These are phyloP conservation scores for Suillus plorans DNA, from an alignment of 768 basidiomycete species.

Conservation along the genomic window DNA sequence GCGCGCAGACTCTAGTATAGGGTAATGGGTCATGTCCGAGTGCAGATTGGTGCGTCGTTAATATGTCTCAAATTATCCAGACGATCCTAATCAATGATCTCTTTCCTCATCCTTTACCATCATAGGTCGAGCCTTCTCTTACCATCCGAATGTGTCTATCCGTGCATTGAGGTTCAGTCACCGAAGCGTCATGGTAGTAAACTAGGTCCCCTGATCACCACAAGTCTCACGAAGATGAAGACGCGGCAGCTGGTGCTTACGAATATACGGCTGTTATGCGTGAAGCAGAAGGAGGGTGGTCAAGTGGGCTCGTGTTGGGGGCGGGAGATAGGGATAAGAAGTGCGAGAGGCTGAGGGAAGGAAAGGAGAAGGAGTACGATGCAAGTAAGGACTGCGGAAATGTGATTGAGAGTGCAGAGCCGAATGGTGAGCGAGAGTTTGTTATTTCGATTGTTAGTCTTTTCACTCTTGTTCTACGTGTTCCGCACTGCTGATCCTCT, in stretches of 20 bases:
- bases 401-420: slow-evolving; percentile 46
- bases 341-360: slow-evolving; percentile 16
- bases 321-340: background rate
- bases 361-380: slow-evolving; percentile 36
- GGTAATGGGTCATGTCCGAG: slow-evolving; percentile 38
- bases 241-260: slow-evolving; percentile 57
- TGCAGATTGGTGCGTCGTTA: slow-evolving; percentile 44
- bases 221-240: slow-evolving; percentile 47
- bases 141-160: slow-evolving; percentile 46
- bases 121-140: slow-evolving; percentile 39
- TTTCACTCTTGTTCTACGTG: background rate
- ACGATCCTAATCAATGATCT: background rate
- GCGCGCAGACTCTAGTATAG: slow-evolving; percentile 53
- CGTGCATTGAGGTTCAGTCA: slow-evolving; percentile 52
- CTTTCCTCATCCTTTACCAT: background rate
- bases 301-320: slow-evolving; percentile 37
- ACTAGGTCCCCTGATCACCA: slow-evolving; percentile 47
- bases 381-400: slow-evolving; percentile 47
- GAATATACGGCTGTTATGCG: slow-evolving; percentile 52
- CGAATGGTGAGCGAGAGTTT: slow-evolving; percentile 58
- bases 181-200: slow-evolving; percentile 57
- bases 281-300: slow-evolving; percentile 45
- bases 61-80: background rate
- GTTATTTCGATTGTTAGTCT: slow-evolving; percentile 56
- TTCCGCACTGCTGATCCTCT: background rate